phyloP scores from a whole-genome alignment of 768 basidiomycete species.

The Coprinopsis marcescibilis region DNA sequence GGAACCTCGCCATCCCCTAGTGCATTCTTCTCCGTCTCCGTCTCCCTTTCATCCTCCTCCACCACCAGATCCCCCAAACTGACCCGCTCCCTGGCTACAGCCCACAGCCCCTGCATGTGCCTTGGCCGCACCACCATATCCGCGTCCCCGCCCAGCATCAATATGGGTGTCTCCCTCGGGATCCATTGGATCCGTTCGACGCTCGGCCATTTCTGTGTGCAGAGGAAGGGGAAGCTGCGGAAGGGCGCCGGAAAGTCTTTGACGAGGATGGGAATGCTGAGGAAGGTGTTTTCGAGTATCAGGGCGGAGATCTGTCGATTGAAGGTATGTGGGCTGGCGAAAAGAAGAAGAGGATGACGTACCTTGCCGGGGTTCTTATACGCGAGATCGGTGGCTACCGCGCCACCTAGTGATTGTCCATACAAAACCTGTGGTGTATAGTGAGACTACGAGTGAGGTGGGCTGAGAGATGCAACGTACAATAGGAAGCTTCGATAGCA shows the following conservation, averaged over 20 bases:
- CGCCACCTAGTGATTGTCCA: slow-evolving; percentile 81
- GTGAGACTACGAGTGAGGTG: background rate
- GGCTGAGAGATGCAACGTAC: slow-evolving; percentile 29
- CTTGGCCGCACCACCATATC: background rate
- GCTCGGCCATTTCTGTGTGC: slow-evolving; percentile 8
- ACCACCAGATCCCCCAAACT: no score
- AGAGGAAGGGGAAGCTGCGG: slow-evolving; percentile 10
- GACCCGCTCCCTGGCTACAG: background rate
- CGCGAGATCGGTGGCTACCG: slow-evolving; percentile 80
- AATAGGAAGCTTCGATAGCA: slow-evolving; percentile 53
- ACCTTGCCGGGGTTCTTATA: slow-evolving; percentile 46
- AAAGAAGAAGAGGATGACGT: background rate
- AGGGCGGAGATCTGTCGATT: background rate
- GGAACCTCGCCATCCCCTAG: background rate
- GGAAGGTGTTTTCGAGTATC: slow-evolving; percentile 48
- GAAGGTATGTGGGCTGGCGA: background rate
- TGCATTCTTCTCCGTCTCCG: background rate
- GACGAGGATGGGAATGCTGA: slow-evolving; percentile 71
- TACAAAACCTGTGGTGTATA: slow-evolving; percentile 46
- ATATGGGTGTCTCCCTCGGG: background rate
- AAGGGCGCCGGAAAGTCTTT: slow-evolving; percentile 46
- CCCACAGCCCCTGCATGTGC: slow-evolving; percentile 3
- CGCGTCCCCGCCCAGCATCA: slow-evolving; percentile 1
- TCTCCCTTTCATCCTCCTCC: background rate
- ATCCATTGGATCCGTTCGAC: slow-evolving; percentile 3